phyloP scores from a whole-genome alignment of 441 rosid genomes.

The Breynia disticha region DNA sequence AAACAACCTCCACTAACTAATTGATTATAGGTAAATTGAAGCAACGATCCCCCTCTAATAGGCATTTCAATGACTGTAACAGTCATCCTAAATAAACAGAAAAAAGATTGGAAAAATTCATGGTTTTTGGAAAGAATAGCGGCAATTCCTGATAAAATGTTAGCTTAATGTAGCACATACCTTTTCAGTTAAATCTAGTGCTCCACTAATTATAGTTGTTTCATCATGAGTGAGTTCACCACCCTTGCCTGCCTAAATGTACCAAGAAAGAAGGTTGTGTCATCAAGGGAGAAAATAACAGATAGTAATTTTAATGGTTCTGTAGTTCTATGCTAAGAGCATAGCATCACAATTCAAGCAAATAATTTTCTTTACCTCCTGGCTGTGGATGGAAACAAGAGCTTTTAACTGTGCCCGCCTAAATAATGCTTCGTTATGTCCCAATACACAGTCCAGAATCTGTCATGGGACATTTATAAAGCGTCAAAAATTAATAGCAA shows the following conservation, averaged over 20 bases:
- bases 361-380: constrained; percentile 54
- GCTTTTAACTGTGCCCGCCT: constrained; percentile 94
- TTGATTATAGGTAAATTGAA: too few species aligned
- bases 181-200: constrained; percentile 96
- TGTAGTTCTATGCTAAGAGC: not conserved
- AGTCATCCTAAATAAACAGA: not conserved
- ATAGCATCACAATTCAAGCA: not conserved
- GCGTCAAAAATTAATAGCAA: constrained; percentile 2
- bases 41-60: too few species aligned
- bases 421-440: constrained; percentile 83
- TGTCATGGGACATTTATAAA: constrained; percentile 19
- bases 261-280: constrained; percentile 1
- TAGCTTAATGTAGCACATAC: constrained; percentile 25
- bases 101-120: not conserved
- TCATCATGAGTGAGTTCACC: constrained; percentile 99
- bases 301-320: constrained; percentile 5
- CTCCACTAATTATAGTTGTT: constrained; percentile 95
- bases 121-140: not conserved
- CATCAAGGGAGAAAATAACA: constrained; percentile 9
- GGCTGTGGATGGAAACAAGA: constrained; percentile 84
- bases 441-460: constrained; percentile 80
- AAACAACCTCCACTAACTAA: too few species aligned
- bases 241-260: constrained; percentile 88
- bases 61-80: not conserved
- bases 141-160: not conserved